phyloP scores from a whole-genome alignment of 208 protist genomes.

The Acanthamoeba healyi region DNA sequence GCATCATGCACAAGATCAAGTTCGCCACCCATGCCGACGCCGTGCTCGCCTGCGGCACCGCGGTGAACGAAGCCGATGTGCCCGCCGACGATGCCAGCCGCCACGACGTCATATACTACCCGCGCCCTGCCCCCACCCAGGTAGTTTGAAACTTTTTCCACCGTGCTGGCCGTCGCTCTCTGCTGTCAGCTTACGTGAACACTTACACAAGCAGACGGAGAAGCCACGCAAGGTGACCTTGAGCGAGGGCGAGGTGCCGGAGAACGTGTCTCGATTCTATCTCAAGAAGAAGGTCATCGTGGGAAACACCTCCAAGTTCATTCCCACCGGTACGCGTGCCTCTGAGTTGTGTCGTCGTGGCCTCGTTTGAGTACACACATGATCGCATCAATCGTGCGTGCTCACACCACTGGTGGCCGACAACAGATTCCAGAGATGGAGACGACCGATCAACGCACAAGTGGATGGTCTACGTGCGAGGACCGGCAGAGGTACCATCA shows the following conservation, averaged over 20 bases:
- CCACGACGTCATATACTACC: background rate
- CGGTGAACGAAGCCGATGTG: constrained; percentile 1
- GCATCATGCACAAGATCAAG: constrained; percentile 54
- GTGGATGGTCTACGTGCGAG: constrained; percentile 64
- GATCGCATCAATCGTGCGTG: too few species aligned
- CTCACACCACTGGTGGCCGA: background rate
- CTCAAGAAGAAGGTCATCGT: constrained; percentile 68
- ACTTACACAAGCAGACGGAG: too few species aligned
- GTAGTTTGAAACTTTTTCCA: too few species aligned
- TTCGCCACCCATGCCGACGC: constrained; percentile 63
- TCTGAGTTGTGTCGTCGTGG: too few species aligned
- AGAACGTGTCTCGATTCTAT: constrained; percentile 52
- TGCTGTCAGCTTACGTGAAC: too few species aligned
- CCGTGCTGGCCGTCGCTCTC: too few species aligned
- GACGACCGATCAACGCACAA: constrained; percentile 61
- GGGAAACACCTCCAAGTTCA: constrained; percentile 68
- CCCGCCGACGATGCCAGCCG: constrained; percentile 17
- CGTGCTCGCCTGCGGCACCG: background rate
- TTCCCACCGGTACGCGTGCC: background rate
- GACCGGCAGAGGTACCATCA: constrained; percentile 38
- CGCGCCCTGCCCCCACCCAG: background rate
- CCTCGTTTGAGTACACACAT: too few species aligned
- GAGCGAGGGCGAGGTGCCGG: background rate
- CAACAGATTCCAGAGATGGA: constrained; percentile 50
- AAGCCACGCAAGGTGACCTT: too few species aligned